Base-by-base conservation (phyloP, 2,329 filamentous ascomycete genomes). In the Curvularia verruculosa region DNA sequence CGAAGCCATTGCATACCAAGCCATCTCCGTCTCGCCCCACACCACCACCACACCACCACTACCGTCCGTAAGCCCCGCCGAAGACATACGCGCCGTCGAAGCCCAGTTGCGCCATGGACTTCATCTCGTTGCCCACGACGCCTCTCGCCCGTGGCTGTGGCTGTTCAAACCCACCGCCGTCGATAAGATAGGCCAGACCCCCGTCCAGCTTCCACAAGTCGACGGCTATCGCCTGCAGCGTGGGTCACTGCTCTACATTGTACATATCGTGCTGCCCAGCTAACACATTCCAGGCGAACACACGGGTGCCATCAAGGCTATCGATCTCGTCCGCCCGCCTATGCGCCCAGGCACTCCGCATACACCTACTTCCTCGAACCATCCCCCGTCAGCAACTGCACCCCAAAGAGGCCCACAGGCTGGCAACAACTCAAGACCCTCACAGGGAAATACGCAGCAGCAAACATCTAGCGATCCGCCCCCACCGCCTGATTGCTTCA, bases 1-100 rank as follows among this genome's bases (percentile, higher is more conserved):
- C 49, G 72, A 75, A 63, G 72, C 72, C 49, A 59, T 76, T 64
- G 70, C 69, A 56, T 75, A 69, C 52, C 74, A 75, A 58, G 72
- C 74, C 63, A 68, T 76, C 63, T 72, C 72, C 5, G 56, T 75
- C 52, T 58, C 66, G 18, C 69, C 64, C 60, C n/a, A n/a, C n/a
- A 54, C 44, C 54, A 61, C 71, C 47, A 50, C 62, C 36, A 58
- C 53, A 5, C 39, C 65, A 19, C 39, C 61, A 29, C 34, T 58
- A 19, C 43, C 61, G 5, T 68, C 73, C 47, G 56, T 61, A 58
- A 54, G 18, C 49, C 34, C 64, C 1, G 55, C 66, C 9, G 70
- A 75, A 18, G 68, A 72, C 58, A 51, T 71, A 39, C 68, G 69
- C 55, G 70, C 67, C 19, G 71, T 65, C 40, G 72, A 75, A 49